phyloP scores from a whole-genome alignment of 176 grass and related monocot genomes.

The Carex kokanica region DNA sequence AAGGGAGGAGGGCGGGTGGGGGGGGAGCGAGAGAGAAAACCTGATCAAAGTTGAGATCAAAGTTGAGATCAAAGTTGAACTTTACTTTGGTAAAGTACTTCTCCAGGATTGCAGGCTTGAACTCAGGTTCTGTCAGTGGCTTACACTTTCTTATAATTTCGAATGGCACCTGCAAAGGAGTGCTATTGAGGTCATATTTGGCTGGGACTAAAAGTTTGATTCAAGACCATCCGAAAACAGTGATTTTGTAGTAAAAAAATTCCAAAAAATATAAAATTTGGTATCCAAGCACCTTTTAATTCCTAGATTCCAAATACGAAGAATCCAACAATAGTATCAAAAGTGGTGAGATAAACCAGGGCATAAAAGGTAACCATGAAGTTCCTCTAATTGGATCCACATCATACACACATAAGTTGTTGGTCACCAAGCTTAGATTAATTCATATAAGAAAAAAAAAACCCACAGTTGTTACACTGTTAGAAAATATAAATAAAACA shows the following conservation, averaged over 20 bases:
- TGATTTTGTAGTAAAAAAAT: too few relatives aligned
- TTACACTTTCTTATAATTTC: slow-evolving; percentile 56
- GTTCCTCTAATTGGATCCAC: slow-evolving; percentile 25
- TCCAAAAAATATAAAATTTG: too few relatives aligned
- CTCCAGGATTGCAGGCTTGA: slow-evolving; percentile 45
- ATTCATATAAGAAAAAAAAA: neutral
- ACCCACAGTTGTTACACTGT: neutral
- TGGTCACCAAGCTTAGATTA: neutral
- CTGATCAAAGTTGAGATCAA: slow-evolving; percentile 56
- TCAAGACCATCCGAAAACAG: too few relatives aligned
- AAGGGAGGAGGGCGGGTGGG: too few relatives aligned
- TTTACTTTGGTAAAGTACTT: slow-evolving; percentile 49
- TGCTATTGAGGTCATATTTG: too few relatives aligned
- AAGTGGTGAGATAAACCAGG: neutral
- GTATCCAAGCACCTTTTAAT: too few relatives aligned
- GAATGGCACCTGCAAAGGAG: slow-evolving; percentile 41
- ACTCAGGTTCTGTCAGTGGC: slow-evolving; percentile 51
- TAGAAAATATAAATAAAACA: neutral
- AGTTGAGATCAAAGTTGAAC: slow-evolving; percentile 65
- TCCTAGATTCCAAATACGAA: neutral
- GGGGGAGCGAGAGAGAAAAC: slow-evolving; percentile 16
- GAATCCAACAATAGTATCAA: neutral
- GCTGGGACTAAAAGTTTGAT: too few relatives aligned
- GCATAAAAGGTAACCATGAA: neutral
- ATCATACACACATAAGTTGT: neutral